Evolutionary conservation across 1,284 basidiomycete species (phyloP).

Genomic region (Trichosporon sp.): DNA sequence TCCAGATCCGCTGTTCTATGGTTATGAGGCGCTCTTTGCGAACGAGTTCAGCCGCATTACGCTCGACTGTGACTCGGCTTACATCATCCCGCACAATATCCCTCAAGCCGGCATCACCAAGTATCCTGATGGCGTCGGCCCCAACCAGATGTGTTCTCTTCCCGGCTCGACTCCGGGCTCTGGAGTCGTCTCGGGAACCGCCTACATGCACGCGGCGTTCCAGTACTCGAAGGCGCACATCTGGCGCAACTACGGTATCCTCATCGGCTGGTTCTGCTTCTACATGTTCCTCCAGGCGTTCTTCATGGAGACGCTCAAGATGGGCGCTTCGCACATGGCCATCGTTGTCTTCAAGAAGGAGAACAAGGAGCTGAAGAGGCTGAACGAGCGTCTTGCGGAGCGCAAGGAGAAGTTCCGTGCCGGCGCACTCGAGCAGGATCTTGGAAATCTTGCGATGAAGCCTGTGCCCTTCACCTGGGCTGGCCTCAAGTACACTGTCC

Average conservation of each 20-base stretch:
- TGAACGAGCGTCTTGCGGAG: constrained; percentile 59
- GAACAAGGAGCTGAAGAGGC: constrained; percentile 59
- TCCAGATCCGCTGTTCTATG: constrained; percentile 59
- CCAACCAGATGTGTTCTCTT: constrained; percentile 48
- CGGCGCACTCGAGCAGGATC: constrained; percentile 46
- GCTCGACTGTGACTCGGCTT: constrained; percentile 62
- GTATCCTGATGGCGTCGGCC: constrained; percentile 55
- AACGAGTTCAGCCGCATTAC: constrained; percentile 73
- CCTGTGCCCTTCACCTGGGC: constrained; percentile 51
- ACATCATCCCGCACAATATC: constrained; percentile 66
- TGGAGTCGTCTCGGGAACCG: constrained; percentile 36
- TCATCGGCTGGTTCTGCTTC: constrained; percentile 58
- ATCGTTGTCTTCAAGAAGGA: constrained; percentile 68
- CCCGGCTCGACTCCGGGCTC: constrained; percentile 38
- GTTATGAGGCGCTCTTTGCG: constrained; percentile 64
- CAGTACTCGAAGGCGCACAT: constrained; percentile 37
- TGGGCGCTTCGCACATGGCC: constrained; percentile 35
- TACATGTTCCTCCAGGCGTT: constrained; percentile 52
- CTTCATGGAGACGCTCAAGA: constrained; percentile 43
- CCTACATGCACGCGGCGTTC: constrained; percentile 47
- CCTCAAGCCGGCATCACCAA: constrained; percentile 53
- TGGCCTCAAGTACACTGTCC: constrained; percentile 50
- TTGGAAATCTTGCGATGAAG: constrained; percentile 42
- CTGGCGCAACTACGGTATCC: constrained; percentile 48
- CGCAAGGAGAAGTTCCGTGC: constrained; percentile 52